Conservation (phyloP, 1,284 basidiomycete genomes). For the Cryptococcus sp. region DNA sequence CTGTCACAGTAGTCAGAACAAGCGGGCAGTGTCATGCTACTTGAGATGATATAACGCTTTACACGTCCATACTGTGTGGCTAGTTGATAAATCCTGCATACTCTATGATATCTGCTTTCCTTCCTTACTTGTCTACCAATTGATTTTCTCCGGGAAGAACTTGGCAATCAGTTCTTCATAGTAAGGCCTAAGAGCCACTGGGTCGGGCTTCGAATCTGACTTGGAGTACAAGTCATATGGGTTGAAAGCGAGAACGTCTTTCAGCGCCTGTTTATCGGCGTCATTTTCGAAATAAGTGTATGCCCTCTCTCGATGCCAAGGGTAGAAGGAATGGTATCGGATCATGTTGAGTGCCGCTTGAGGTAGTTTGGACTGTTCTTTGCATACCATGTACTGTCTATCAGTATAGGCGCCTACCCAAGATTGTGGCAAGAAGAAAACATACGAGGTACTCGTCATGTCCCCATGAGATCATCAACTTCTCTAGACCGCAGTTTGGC, state of each 20-base stretch:
- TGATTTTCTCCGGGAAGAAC: conserved; percentile 72
- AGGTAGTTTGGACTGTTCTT: conserved; percentile 55
- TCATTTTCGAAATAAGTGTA: conserved; percentile 72
- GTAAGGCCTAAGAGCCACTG: conserved; percentile 67
- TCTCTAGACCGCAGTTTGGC: conserved; percentile 77
- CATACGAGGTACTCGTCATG: conserved; percentile 63
- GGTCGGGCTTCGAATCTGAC: conserved; percentile 64
- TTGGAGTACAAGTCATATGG: conserved; percentile 88
- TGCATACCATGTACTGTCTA: too few species aligned
- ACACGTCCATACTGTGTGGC: too few species aligned
- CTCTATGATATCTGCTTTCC: too few species aligned
- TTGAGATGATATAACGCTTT: too few species aligned
- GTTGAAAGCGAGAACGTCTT: conserved; percentile 44
- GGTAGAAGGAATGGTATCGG: conserved; percentile 90
- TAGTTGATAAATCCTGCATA: too few species aligned
- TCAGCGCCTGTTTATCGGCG: conserved; percentile 47
- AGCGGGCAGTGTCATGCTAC: too few species aligned
- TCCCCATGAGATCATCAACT: conserved; percentile 86
- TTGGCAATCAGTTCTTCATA: conserved; percentile 75
- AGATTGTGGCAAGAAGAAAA: conserved; percentile 34
- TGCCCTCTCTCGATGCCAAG: conserved; percentile 84
- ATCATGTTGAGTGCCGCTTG: conserved; percentile 84
- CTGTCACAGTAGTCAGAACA: too few species aligned
- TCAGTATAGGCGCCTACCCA: neutral
- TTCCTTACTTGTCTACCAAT: conserved; percentile 56